Percentiles rank a stretch among this genome's conserved stretches.
These are phyloP conservation scores for Naganishia friedmannii DNA, from an alignment of 768 basidiomycete species.

Conservation along the genomic window DNA sequence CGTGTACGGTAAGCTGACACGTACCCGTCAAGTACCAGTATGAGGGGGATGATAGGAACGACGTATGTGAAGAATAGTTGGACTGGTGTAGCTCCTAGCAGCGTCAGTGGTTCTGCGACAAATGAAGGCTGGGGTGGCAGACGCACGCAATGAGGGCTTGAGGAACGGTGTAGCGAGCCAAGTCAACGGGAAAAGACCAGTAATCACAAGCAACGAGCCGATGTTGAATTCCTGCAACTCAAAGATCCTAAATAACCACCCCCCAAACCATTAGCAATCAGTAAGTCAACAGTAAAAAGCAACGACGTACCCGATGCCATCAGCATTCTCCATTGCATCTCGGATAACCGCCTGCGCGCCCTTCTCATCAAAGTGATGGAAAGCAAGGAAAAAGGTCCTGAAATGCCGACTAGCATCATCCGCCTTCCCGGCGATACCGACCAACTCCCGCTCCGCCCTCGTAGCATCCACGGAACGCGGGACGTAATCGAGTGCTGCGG, in stretches of 20 bases:
- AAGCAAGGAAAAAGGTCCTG: constrained; percentile 48
- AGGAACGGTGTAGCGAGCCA: constrained; percentile 41
- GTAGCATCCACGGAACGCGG: constrained; percentile 44
- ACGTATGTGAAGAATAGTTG: constrained; percentile 47
- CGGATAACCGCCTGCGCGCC: constrained; percentile 40
- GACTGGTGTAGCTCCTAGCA: constrained; percentile 25
- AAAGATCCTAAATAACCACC: constrained; percentile 39
- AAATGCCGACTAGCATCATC: constrained; percentile 33
- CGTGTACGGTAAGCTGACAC: constrained; percentile 42
- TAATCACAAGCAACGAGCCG: constrained; percentile 37
- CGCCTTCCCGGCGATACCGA: neutral
- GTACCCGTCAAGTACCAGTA: constrained; percentile 46
- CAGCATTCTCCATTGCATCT: constrained; percentile 45
- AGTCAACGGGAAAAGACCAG: constrained; percentile 36
- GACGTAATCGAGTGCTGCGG: constrained; percentile 37
- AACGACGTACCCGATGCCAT: constrained; percentile 44
- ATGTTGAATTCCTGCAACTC: constrained; percentile 45
- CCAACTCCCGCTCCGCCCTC: constrained; percentile 25
- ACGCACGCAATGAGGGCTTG: constrained; percentile 37
- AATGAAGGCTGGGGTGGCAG: neutral
- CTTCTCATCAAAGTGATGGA: constrained; percentile 49
- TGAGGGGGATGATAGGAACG: constrained; percentile 46
- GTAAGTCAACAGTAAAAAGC: too few relatives aligned
- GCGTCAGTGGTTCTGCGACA: neutral
- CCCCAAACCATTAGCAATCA: too few relatives aligned